Percentiles rank a stretch among this genome's conserved stretches.
These are phyloP conservation scores for Mercurialis annua DNA, from an alignment of 345 rosid genomes.

Conservation along the genomic window DNA sequence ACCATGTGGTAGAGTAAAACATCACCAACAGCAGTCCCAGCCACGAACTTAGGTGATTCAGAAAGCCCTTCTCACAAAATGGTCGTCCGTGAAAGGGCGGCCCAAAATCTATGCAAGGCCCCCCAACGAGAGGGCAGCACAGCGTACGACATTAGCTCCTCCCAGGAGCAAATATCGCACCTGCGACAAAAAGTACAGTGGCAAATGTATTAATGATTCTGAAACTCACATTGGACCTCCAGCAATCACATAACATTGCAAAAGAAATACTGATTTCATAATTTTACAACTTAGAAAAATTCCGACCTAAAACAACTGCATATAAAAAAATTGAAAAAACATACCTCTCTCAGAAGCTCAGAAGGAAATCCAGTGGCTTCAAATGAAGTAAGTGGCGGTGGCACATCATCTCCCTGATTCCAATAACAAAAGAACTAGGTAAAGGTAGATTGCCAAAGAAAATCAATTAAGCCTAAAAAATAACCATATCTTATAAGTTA, in stretches of 20 bases:
- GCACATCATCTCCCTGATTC: constrained; percentile 74
- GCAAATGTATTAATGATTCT: constrained; percentile 63
- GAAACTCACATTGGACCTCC: constrained; percentile 56
- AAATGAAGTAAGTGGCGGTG: constrained; percentile 71
- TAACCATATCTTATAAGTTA: background rate
- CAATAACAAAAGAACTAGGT: constrained; percentile 5
- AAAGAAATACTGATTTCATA: constrained; percentile 20
- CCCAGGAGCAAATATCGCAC: constrained; percentile 98
- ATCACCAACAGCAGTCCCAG: constrained; percentile 84
- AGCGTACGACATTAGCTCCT: constrained; percentile 99
- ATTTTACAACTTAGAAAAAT: constrained; percentile 29
- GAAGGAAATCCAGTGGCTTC: constrained; percentile 80
- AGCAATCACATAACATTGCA: constrained; percentile 35
- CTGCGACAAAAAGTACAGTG: constrained; percentile 92
- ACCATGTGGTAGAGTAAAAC: constrained; percentile 67
- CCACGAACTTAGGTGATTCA: constrained; percentile 66
- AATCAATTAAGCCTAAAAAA: background rate
- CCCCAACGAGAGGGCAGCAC: constrained; percentile 69
- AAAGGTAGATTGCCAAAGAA: background rate
- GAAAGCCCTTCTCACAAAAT: constrained; percentile 64
- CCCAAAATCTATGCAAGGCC: constrained; percentile 67
- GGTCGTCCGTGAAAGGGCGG: constrained; percentile 73
- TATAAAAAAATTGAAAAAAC: constrained; percentile 13
- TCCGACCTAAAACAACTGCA: constrained; percentile 8
- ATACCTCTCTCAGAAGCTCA: constrained; percentile 93